Percentiles rank a stretch among this genome's conserved stretches.
phyloP scores from a whole-genome alignment of 768 basidiomycete species.

The Dioszegia crocea region DNA sequence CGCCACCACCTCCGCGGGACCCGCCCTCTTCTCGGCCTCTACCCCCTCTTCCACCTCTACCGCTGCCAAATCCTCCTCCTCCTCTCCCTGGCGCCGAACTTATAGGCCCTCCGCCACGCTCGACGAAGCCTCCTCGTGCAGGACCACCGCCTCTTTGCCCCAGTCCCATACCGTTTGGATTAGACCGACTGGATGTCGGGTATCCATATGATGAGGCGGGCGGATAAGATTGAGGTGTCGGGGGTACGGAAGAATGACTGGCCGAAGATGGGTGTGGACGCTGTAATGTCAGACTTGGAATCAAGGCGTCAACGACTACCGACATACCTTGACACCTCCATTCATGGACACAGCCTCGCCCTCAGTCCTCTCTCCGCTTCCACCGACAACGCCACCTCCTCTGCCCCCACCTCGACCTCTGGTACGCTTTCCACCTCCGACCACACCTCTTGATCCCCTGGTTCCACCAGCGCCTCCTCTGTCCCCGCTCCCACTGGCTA shows the following conservation, averaged over 20 bases:
- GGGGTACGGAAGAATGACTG: not conserved
- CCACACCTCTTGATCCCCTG: not conserved
- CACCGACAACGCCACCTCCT: not conserved
- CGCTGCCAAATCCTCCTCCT: not conserved
- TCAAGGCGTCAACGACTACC: not conserved
- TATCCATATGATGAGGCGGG: not conserved
- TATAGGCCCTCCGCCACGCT: not conserved
- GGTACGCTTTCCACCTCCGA: constrained; percentile 8
- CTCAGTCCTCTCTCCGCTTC: not conserved
- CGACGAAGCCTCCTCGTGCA: not conserved
- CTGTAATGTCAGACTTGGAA: not conserved
- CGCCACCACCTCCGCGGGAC: not conserved
- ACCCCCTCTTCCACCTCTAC: not conserved
- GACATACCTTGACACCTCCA: constrained; percentile 5
- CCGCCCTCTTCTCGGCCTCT: not conserved
- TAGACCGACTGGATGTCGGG: not conserved
- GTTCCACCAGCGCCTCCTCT: not conserved
- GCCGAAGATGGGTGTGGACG: constrained; percentile 2
- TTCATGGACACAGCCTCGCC: not conserved
- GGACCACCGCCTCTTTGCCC: not conserved
- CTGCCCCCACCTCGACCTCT: constrained; percentile 9
- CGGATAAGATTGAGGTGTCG: not conserved
- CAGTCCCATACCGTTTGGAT: constrained; percentile 4
- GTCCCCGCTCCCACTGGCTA: not conserved
- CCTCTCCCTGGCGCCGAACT: not conserved